phyloP scores from a whole-genome alignment of 2,329 filamentous ascomycete species.

The Trichoderma arundinaceum region DNA sequence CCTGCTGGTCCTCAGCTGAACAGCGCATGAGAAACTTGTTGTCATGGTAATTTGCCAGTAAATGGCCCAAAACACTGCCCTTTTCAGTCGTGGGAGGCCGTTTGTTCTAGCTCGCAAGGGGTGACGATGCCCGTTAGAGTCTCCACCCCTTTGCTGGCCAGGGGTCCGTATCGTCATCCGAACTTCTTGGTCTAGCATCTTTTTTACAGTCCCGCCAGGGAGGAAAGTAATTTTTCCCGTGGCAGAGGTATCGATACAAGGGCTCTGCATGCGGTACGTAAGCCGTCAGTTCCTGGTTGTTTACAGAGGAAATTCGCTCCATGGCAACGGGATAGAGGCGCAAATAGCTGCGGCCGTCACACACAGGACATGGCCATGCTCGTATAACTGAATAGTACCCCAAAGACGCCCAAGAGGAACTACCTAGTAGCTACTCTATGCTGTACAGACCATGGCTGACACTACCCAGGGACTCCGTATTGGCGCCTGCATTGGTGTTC shows the following conservation, averaged over 20 bases:
- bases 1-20: constrained; percentile 23
- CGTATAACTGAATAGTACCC: not conserved
- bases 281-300: not conserved
- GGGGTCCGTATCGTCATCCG: constrained; percentile 15
- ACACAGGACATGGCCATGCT: not conserved
- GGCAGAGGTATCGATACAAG: not conserved
- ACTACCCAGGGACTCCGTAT: not conserved
- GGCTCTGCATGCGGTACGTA: not conserved
- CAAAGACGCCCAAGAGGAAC: not conserved
- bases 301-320: not conserved
- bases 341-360: not conserved
- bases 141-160: constrained; percentile 17
- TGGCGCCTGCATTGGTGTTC: constrained; percentile 12
- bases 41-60: constrained; percentile 18
- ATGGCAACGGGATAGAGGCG: not conserved
- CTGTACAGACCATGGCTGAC: not conserved
- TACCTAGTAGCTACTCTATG: not conserved
- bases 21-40: constrained; percentile 19
- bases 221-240: not conserved
- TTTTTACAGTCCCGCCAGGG: constrained; percentile 4
- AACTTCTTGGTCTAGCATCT: constrained; percentile 9
- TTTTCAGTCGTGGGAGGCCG: constrained; percentile 20
- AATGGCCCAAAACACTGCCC: constrained; percentile 13
- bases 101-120: constrained; percentile 7
- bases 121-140: not conserved